These are phyloP conservation scores for Erythrophleum ivorense DNA, from an alignment of 331 rosid genomes.

Conservation along the genomic window DNA sequence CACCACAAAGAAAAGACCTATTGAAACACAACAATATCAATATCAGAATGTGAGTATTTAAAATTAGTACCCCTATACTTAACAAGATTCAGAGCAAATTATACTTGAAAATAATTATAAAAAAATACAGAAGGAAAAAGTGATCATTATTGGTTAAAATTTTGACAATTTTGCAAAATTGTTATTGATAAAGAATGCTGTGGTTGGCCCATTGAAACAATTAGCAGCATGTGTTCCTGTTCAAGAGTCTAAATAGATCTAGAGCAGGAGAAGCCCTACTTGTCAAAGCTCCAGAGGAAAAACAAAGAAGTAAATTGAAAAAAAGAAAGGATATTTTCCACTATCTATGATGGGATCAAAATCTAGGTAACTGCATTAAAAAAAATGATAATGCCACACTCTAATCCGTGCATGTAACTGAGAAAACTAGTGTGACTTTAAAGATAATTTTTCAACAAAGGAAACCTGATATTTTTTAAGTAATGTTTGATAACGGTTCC, in stretches of 20 bases:
- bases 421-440: background rate
- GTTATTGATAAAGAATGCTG: background rate
- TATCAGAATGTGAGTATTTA: conserved; percentile 20
- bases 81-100: background rate
- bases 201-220: conserved; percentile 5
- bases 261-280: background rate
- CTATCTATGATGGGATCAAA: background rate
- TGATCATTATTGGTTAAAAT: background rate
- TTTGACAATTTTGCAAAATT: background rate
- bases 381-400: background rate
- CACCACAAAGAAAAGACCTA: conserved; percentile 96
- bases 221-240: background rate
- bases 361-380: background rate
- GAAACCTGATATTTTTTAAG: too few species aligned
- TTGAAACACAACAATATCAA: conserved; percentile 35
- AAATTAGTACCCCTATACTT: background rate
- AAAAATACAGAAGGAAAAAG: background rate
- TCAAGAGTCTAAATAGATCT: background rate
- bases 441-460: background rate
- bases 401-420: background rate
- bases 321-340: too few species aligned
- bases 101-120: background rate
- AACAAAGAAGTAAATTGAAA: background rate
- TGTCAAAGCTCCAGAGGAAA: background rate
- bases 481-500: too few species aligned